Conservation (phyloP, 352 stramenopile species). For the Globisporangium cylindrosporum region DNA sequence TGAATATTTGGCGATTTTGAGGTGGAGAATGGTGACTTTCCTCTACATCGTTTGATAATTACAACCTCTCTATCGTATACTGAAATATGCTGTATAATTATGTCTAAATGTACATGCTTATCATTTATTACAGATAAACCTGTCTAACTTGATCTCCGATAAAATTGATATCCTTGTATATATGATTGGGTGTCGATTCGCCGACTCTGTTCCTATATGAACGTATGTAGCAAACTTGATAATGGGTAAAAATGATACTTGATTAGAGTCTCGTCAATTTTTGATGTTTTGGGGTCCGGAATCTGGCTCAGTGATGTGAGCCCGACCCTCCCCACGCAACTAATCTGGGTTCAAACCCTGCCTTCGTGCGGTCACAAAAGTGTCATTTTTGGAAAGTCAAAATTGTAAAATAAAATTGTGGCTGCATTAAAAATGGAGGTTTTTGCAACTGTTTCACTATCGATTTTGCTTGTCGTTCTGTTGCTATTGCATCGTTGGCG, state of each 20-base stretch:
- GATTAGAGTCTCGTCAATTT: not conserved
- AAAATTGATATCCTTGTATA: conserved; percentile 3
- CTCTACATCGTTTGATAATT: too few species aligned
- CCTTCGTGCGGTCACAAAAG: conserved; percentile 8
- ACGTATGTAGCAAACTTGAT: conserved; percentile 4
- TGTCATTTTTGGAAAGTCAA: conserved; percentile 7
- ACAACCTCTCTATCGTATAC: too few species aligned
- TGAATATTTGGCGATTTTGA: not conserved
- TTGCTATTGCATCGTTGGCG: not conserved
- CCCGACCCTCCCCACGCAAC: conserved; percentile 1
- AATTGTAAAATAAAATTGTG: not conserved
- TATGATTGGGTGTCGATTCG: not conserved
- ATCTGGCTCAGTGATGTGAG: not conserved
- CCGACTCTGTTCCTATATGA: conserved; percentile 1
- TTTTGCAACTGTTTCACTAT: not conserved
- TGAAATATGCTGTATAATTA: too few species aligned
- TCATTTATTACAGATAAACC: not conserved
- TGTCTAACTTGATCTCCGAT: not conserved
- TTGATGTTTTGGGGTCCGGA: not conserved
- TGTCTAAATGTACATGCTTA: too few species aligned
- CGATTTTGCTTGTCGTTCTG: not conserved
- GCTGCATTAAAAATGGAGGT: conserved; percentile 1
- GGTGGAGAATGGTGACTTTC: too few species aligned
- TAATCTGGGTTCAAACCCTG: not conserved
- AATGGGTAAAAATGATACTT: conserved; percentile 1